Percentiles rank a stretch among this genome's conserved stretches.
phyloP scores from a whole-genome alignment of 208 protist genomes.

The Tritrichomonas foetus region DNA sequence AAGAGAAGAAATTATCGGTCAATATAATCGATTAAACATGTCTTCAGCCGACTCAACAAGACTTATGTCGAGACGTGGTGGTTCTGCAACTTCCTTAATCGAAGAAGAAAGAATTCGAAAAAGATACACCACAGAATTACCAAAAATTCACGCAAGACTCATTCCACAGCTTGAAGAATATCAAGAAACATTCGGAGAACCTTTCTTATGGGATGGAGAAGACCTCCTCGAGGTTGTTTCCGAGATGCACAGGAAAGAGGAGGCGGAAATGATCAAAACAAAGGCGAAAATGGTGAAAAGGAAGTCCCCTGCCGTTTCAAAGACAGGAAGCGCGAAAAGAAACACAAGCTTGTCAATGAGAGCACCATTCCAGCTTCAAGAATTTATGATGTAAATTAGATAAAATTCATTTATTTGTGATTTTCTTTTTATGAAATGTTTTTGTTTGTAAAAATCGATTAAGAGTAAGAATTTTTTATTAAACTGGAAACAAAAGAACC shows the following conservation, averaged over 20 bases:
- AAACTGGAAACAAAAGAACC: too few relatives aligned
- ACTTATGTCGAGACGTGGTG: neutral
- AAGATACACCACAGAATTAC: neutral
- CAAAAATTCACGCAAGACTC: neutral
- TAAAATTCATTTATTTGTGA: neutral
- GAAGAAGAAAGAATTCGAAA: constrained; percentile 19
- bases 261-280: neutral
- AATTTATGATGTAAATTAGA: neutral
- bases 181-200: constrained; percentile 22
- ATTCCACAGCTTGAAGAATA: neutral
- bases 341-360: neutral
- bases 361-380: neutral
- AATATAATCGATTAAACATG: neutral
- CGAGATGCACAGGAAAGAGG: neutral
- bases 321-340: neutral
- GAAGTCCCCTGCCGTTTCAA: neutral
- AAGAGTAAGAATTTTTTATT: too few relatives aligned
- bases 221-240: neutral
- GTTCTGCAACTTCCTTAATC: neutral
- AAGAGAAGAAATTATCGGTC: neutral
- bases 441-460: neutral
- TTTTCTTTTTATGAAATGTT: neutral
- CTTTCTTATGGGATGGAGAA: neutral
- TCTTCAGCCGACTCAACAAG: neutral
- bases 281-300: neutral